Percentiles rank a stretch among this genome's conserved stretches.
Evolutionary conservation across 2,329 filamentous ascomycete genomes (phyloP).

Genomic region (Cryphonectria carpinicola): DNA sequence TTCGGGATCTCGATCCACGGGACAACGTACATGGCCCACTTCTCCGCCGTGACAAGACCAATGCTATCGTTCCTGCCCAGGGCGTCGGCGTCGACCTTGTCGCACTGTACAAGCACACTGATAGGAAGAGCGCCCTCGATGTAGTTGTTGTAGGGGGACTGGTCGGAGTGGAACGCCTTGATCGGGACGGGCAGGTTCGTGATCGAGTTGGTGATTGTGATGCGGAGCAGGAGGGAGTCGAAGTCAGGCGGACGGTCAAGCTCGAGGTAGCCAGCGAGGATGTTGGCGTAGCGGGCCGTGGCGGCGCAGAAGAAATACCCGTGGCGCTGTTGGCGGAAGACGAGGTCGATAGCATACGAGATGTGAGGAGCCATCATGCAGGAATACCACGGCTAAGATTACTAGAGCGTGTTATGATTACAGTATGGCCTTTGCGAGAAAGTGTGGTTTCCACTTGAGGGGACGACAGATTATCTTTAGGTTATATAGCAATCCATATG

Average conservation of each 20-base stretch:
- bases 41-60: not conserved
- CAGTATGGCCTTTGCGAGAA: not conserved
- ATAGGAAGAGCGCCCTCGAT: not conserved
- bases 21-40: constrained; percentile 4
- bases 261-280: not conserved
- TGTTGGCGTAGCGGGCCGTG: not conserved
- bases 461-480: not conserved
- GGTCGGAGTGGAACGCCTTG: not conserved
- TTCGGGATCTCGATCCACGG: not conserved
- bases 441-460: too few relatives aligned
- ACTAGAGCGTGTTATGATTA: not conserved
- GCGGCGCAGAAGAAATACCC: constrained; percentile 4
- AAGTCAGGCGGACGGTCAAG: not conserved
- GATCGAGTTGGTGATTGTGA: not conserved
- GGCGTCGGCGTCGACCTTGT: constrained; percentile 1
- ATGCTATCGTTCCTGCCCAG: not conserved
- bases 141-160: not conserved
- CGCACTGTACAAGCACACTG: not conserved
- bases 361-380: not conserved
- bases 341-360: constrained; percentile 1
- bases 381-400: not conserved
- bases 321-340: not conserved
- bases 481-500: not conserved
- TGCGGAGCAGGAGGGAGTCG: not conserved
- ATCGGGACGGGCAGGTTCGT: not conserved